phyloP scores from a whole-genome alignment of 306 rosid species.

The Leucaena leucocephala region DNA sequence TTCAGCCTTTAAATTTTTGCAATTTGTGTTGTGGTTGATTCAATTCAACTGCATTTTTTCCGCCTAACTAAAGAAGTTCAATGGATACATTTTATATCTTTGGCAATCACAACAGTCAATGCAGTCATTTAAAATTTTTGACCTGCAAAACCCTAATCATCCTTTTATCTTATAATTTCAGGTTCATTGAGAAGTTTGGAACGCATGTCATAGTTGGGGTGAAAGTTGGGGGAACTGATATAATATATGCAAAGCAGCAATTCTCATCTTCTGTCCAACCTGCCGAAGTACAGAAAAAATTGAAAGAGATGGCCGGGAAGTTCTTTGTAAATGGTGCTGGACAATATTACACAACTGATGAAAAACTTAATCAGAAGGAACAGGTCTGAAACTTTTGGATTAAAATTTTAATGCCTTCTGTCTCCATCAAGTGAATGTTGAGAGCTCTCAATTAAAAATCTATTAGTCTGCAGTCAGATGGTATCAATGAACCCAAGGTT shows the following conservation, averaged over 20 bases:
- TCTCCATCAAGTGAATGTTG: conserved; percentile 1
- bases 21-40: conserved; percentile 5
- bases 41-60: not conserved
- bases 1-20: not conserved
- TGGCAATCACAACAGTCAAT: conserved; percentile 12
- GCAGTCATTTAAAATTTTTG: conserved; percentile 2
- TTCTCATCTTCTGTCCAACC: conserved; percentile 73
- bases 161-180: conserved; percentile 38
- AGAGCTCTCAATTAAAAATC: not conserved
- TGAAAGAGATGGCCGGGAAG: conserved; percentile 76
- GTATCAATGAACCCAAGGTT: conserved; percentile 12
- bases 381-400: conserved; percentile 44
- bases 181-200: conserved; percentile 77
- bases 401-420: conserved; percentile 13
- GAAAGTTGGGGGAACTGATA: conserved; percentile 80
- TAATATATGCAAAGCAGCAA: conserved; percentile 68
- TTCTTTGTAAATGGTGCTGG: conserved; percentile 49
- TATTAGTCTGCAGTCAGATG: not conserved
- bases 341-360: conserved; percentile 24
- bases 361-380: conserved; percentile 42
- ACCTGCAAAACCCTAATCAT: conserved; percentile 6
- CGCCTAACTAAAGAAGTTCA: not conserved
- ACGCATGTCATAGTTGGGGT: conserved; percentile 80
- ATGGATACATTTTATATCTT: not conserved
- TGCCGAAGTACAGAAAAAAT: conserved; percentile 64